These are phyloP conservation scores for Diaporthe humulicola DNA, from an alignment of 2,329 filamentous ascomycete species.

Conservation along the genomic window DNA sequence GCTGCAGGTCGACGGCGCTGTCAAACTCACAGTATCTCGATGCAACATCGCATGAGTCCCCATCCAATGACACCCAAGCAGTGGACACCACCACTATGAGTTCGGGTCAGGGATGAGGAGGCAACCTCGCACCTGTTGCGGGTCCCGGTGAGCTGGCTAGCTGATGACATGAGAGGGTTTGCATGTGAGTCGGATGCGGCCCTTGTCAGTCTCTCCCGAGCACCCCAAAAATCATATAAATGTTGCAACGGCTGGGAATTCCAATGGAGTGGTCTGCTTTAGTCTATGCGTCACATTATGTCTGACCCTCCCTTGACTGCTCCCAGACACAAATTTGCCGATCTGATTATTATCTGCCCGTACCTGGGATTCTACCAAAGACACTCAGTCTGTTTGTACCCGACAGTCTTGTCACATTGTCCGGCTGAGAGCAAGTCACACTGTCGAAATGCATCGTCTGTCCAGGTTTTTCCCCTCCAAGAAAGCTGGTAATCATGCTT, in stretches of 20 bases:
- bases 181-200: conserved; percentile 15
- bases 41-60: not conserved
- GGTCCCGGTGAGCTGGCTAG: conserved; percentile 19
- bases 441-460: not conserved
- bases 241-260: not conserved
- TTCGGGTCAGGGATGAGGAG: not conserved
- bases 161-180: not conserved
- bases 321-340: not conserved
- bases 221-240: conserved; percentile 6
- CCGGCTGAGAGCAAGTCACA: not conserved
- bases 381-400: not conserved
- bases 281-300: not conserved
- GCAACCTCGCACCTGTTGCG: conserved; percentile 3
- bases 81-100: not conserved
- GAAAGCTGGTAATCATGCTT: not conserved
- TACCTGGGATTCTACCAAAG: too few relatives aligned
- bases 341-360: not conserved
- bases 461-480: not conserved
- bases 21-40: conserved; percentile 11
- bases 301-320: not conserved
- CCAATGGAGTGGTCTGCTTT: not conserved
- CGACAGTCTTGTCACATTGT: not conserved
- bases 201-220: not conserved
- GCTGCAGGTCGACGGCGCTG: conserved; percentile 14
- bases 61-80: conserved; percentile 2